Evolutionary conservation across 345 rosid genomes (phyloP), one percentile per base, ranked within the genome.

Genomic region (Camelina neglecta): DNA sequence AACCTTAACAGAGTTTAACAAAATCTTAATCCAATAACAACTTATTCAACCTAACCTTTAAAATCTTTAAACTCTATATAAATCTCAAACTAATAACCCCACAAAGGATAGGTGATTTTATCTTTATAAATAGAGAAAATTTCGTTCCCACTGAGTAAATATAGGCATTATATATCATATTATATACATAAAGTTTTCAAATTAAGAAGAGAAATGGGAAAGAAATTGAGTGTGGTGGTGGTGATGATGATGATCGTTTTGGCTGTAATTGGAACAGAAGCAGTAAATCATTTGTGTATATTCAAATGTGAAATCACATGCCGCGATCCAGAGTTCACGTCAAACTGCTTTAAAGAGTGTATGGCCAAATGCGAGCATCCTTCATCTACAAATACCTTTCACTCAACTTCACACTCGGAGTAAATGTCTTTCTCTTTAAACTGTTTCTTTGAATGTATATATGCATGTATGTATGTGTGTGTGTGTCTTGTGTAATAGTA

Each of bases 41-140:
- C 23, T 0, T 0, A 21, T 21, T 21, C 23, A 0, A 21, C 23
- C 1, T 21, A 21, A 21, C 23, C 0, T 21, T 21, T 21, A 21
- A 21, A 21, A 21, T 21, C 23, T 21, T 21, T 21, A 21, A 21
- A 21, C 23, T 21, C 23, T 21, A 21, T 21, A 21, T 21, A 21
- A 21, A 21, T 21, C 23, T 21, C 23, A 21, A 21, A 21, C 23
- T 21, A 21, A 21, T 21, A 21, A 21, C 1, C 23, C 23, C 23
- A 21, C 23, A 1, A 2, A 21, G 38, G 13, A 2, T 53, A 50
- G 51, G 51, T 61, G 31, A 2, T 50, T 36, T 60, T 21, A 4
- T 51, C 20, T 61, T 6, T 50, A 50, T 50, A 72, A 8, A 67
- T 49, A 60, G 7, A 53, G 33, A 61, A 31, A 51, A 57, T 23